phyloP scores from a whole-genome alignment of 2,329 filamentous ascomycete species.

The Rutstroemia sp. region DNA sequence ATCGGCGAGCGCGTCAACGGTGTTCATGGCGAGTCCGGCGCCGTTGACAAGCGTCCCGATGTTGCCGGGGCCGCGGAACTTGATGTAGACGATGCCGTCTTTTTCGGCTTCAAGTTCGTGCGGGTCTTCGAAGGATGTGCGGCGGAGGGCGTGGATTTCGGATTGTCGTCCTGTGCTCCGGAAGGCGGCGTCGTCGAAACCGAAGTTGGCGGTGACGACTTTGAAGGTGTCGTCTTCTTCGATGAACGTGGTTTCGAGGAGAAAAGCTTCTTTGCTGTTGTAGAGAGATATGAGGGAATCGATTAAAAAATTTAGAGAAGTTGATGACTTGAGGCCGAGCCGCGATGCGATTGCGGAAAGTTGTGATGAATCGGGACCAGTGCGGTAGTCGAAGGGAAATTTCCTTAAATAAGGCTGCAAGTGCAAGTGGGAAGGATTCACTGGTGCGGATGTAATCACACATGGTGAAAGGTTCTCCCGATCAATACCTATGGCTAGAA shows the following conservation, averaged over 20 bases:
- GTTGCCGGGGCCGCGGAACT: slow-evolving; percentile 46
- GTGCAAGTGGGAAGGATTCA: slow-evolving; percentile 34
- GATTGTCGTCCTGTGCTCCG: slow-evolving; percentile 53
- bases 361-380: slow-evolving; percentile 38
- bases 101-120: slow-evolving; percentile 56
- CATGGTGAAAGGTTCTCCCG: slow-evolving; percentile 54
- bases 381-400: slow-evolving; percentile 56
- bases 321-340: slow-evolving; percentile 40
- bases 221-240: slow-evolving; percentile 36
- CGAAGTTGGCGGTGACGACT: slow-evolving; percentile 48
- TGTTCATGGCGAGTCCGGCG: slow-evolving; percentile 87
- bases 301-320: slow-evolving; percentile 38
- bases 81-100: slow-evolving; percentile 74
- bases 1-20: slow-evolving; percentile 67
- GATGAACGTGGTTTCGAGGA: slow-evolving; percentile 45
- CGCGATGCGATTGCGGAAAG: slow-evolving; percentile 38
- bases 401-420: slow-evolving; percentile 34
- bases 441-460: slow-evolving; percentile 49
- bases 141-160: slow-evolving; percentile 51
- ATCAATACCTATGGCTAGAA: slow-evolving; percentile 59
- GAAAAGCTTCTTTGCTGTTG: slow-evolving; percentile 57
- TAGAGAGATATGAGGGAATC: slow-evolving; percentile 44
- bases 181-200: slow-evolving; percentile 65
- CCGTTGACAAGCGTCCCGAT: slow-evolving; percentile 85
- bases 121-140: slow-evolving; percentile 42